Base-by-base conservation (phyloP, 2,329 filamentous ascomycete species). In the Ambrosiella xylebori region DNA sequence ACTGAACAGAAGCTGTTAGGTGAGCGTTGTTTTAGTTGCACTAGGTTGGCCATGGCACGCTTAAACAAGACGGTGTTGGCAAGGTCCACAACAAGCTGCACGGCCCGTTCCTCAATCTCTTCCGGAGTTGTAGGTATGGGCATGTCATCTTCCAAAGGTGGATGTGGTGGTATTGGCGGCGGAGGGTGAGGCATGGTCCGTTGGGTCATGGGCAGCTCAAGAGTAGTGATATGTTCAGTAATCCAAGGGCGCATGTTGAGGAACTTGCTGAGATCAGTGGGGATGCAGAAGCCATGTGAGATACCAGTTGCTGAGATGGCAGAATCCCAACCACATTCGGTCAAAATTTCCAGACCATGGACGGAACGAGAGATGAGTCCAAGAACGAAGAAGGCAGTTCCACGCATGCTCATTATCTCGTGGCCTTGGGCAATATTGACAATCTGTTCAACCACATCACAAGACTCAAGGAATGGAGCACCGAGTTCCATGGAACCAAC, bases 401-500 rank as follows among this genome's bases (percentile, higher is more conserved):
- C 93, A 50, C 94, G 80, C 65, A 98, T 76, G 59, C 88, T 95
- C 81, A 98, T 85, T 54, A 98, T 86, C 63, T 90, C 83, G 47
- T 93, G 90, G 36, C 76, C 74, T 68, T 95, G 88, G 0, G 93
- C 93, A 66, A 98, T 96, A 62, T 82, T 77, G 52, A 97, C 82
- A 62, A 98, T 91, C 62, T 85, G 81, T 65, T 85, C 81, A 15
- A 97, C 88, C 41, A 97, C 88, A 63, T 96, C 87, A 41, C 82
- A 87, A 58, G 86, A 84, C 69, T 96, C 93, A 2, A 98, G 76
- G 68, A 98, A 98, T 0, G 89, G 89, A 1, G 91, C 91, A 1
- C 93, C 93, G 1, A 96, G 81, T 65, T 97, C 91, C 90, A 98
- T 97, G 0, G 90, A 96, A 0, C 93, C 93, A 41, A 98, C 91